Evolutionary conservation across 2,329 filamentous ascomycete genomes (phyloP), one percentile per base, ranked within the genome.

Genomic region (Nigrospora osmanthi): DNA sequence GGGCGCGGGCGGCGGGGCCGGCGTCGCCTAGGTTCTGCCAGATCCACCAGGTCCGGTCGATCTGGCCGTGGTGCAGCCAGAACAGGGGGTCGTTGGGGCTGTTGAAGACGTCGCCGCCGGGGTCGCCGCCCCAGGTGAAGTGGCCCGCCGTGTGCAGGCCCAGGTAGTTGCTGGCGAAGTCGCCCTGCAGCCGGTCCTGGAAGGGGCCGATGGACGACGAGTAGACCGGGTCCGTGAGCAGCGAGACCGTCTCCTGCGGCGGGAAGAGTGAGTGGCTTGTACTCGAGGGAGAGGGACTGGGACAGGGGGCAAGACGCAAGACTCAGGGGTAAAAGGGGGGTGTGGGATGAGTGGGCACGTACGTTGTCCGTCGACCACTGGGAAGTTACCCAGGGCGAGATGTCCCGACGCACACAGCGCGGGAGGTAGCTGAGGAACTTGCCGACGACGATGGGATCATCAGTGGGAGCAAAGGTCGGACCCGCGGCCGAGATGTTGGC

Each of bases 71-170:
- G 31, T 40, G 19, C 0, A 47, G 32, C 36, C 42, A 47, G 37
- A 47, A 47, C 13, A 43, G 3, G 1, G 40, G 40, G 31, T 43
- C 38, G 16, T 35, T 39, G 40, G 33, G 44, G 33, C 33, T 36
- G 33, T 42, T 42, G 33, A 35, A 42, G 17, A 45, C 19, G 38
- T 45, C 43, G 34, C 53, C 58, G 38, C 56, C 61, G 15, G 63
- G 64, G 31, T 58, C 58, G 19, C 62, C 63, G 11, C 61, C 62
- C 28, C 64, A 56, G n/a, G 59, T 62, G 46, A 63, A 65, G 44
- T 66, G 63, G 0, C 60, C 63, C 40, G 54, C 57, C 2, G 57
- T 59, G 41, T 67, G 63, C 31, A 66, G 37, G 23, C 52, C 52
- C 36, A 53, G 39, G 10, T 38, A 44, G 37, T 32, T 38, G 17